A percentile compares a stretch with the other conserved stretches of the same genome.
phyloP scores from a whole-genome alignment of 2,329 filamentous ascomycete species.

The Thielaviopsis cerberus region DNA sequence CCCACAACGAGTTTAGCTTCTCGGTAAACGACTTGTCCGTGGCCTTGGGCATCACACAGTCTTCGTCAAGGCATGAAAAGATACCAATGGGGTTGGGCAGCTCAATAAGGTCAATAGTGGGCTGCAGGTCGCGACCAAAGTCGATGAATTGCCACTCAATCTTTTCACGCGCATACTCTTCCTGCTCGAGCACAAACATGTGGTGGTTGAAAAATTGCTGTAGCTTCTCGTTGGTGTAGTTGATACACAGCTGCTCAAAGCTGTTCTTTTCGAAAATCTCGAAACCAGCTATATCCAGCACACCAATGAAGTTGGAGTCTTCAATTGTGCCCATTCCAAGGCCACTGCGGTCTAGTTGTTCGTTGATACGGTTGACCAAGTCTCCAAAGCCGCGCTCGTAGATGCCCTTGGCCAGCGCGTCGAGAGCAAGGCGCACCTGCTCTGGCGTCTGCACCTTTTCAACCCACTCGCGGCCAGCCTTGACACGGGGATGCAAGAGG shows the following conservation, averaged over 20 bases:
- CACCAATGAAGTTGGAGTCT: constrained; percentile 88
- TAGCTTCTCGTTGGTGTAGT: constrained; percentile 97
- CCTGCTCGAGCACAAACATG: constrained; percentile 98
- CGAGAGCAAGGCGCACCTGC: constrained; percentile 74
- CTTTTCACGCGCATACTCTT: constrained; percentile 91
- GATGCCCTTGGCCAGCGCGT: constrained; percentile 88
- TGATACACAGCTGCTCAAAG: constrained; percentile 98
- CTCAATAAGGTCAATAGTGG: constrained; percentile 94
- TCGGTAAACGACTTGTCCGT: constrained; percentile 95
- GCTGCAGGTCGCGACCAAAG: constrained; percentile 89
- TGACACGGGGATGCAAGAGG: constrained; percentile 78
- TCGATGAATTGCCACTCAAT: constrained; percentile 99
- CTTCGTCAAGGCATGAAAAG: constrained; percentile 93
- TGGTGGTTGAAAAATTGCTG: constrained; percentile 99
- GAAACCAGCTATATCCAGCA: constrained; percentile 96
- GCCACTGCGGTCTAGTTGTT: constrained; percentile 71
- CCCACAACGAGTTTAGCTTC: constrained; percentile 91
- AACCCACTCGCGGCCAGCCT: constrained; percentile 93
- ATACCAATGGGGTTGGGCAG: constrained; percentile 93
- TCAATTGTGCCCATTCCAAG: constrained; percentile 52
- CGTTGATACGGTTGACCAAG: constrained; percentile 79
- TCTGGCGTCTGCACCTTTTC: constrained; percentile 96
- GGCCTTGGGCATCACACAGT: constrained; percentile 96
- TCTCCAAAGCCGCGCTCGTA: constrained; percentile 93
- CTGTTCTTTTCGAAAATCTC: constrained; percentile 98